phyloP scores from a whole-genome alignment of 208 protist species.

The Crithidia acanthocephali region DNA sequence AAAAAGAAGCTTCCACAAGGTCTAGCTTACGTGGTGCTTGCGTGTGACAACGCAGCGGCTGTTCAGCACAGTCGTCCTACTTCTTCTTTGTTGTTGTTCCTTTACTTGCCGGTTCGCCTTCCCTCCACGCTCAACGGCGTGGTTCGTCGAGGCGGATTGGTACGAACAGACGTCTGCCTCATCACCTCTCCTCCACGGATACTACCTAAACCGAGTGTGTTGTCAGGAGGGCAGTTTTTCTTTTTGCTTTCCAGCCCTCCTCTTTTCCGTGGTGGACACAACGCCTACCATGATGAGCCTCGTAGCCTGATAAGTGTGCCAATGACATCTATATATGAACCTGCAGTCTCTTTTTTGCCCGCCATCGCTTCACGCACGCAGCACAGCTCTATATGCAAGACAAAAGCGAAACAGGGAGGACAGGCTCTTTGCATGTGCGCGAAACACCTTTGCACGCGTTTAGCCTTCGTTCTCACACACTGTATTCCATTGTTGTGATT shows the following conservation, averaged over 20 bases:
- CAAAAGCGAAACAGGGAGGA: neutral
- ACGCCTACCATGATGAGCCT: neutral
- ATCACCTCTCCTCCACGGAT: neutral
- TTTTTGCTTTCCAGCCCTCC: neutral
- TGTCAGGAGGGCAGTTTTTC: neutral
- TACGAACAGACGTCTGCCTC: neutral
- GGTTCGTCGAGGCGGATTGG: neutral
- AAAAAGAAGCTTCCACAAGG: neutral
- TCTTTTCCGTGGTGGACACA: neutral
- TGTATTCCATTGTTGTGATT: neutral
- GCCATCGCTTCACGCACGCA: neutral
- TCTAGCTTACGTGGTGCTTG: neutral
- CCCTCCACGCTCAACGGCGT: neutral
- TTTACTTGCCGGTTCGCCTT: neutral
- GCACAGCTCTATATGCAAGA: neutral
- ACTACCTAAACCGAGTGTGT: neutral
- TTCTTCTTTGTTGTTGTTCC: neutral
- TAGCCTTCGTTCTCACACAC: neutral
- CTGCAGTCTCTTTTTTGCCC: constrained; percentile 1
- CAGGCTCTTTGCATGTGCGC: neutral
- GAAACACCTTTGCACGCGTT: too few relatives aligned
- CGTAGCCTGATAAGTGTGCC: neutral
- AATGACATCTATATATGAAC: neutral
- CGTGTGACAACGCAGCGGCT: neutral
- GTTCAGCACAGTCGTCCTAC: neutral